Conservation (phyloP, 768 basidiomycete species). For the Termitomyces sp. region DNA sequence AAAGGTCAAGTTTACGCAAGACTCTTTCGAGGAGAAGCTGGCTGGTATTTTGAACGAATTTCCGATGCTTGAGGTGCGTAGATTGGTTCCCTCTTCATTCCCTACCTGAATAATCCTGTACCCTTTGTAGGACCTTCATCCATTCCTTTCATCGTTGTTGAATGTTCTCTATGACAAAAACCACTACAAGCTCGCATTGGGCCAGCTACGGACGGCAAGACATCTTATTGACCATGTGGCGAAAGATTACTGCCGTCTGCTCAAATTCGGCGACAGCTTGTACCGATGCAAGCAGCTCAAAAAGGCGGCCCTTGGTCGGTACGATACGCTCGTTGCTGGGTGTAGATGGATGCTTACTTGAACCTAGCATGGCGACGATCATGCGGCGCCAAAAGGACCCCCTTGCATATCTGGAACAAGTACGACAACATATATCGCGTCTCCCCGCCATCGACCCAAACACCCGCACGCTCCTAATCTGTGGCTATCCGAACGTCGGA, state of each 20-base stretch:
- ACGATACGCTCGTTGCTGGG: slow-evolving; percentile 23
- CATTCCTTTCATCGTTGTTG: slow-evolving; percentile 91
- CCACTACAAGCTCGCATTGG: slow-evolving; percentile 97
- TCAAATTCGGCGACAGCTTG: slow-evolving; percentile 97
- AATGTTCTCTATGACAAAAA: slow-evolving; percentile 99
- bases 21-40: slow-evolving; percentile 94
- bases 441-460: slow-evolving; percentile 97
- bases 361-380: slow-evolving; percentile 88
- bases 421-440: slow-evolving; percentile 98
- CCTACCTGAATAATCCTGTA: background rate
- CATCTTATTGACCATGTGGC: slow-evolving; percentile 97
- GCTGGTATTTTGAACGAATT: slow-evolving; percentile 92
- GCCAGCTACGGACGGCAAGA: slow-evolving; percentile 91
- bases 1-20: slow-evolving; percentile 99
- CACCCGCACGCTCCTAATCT: slow-evolving; percentile 94
- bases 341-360: background rate
- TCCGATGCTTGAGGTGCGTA: slow-evolving; percentile 90
- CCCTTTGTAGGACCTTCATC: slow-evolving; percentile 74
- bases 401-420: slow-evolving; percentile 97
- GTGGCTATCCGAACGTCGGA: slow-evolving; percentile 99
- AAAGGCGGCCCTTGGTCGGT: slow-evolving; percentile 95
- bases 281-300: slow-evolving; percentile 99
- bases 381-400: slow-evolving; percentile 99
- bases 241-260: slow-evolving; percentile 93
- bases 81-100: background rate